phyloP scores from a whole-genome alignment of 139 green algal species.

The Desmodesmus armatus region DNA sequence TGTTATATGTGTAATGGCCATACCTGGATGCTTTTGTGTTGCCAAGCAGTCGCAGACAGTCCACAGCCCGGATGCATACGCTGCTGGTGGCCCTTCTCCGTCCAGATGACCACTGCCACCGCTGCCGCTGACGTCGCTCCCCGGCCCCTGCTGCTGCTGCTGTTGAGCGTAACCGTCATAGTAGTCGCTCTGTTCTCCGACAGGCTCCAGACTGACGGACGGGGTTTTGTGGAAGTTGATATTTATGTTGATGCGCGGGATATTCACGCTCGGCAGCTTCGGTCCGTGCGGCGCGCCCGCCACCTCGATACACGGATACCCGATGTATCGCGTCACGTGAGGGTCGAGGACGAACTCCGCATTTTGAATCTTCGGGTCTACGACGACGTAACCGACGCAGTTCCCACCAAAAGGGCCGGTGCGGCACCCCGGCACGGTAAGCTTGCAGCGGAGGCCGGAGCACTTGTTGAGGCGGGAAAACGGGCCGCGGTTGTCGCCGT shows the following conservation, averaged over 20 bases:
- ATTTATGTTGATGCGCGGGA: not conserved
- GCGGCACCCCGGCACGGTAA: conserved; percentile 36
- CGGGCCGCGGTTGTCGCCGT: conserved; percentile 32
- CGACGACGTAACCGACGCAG: conserved; percentile 30
- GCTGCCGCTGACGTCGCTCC: too few relatives aligned
- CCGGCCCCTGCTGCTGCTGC: too few relatives aligned
- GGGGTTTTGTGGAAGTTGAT: not conserved
- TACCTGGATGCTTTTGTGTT: not conserved
- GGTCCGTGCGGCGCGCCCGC: not conserved
- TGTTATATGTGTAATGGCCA: too few relatives aligned
- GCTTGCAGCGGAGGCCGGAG: conserved; percentile 36
- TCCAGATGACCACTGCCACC: too few relatives aligned
- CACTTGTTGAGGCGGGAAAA: conserved; percentile 39
- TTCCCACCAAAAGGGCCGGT: conserved; percentile 25
- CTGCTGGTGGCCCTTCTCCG: too few relatives aligned
- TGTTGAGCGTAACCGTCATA: too few relatives aligned
- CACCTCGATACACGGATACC: conserved; percentile 26
- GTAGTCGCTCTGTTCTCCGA: too few relatives aligned
- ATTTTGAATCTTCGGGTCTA: not conserved
- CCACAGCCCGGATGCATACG: conserved; percentile 11
- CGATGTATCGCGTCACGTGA: conserved; percentile 1
- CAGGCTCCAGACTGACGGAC: not conserved
- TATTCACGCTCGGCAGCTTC: not conserved
- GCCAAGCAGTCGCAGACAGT: conserved; percentile 21
- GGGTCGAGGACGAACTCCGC: not conserved